These are phyloP conservation scores for Colletotrichum sp. DNA, from an alignment of 2,329 filamentous ascomycete species.

Conservation along the genomic window DNA sequence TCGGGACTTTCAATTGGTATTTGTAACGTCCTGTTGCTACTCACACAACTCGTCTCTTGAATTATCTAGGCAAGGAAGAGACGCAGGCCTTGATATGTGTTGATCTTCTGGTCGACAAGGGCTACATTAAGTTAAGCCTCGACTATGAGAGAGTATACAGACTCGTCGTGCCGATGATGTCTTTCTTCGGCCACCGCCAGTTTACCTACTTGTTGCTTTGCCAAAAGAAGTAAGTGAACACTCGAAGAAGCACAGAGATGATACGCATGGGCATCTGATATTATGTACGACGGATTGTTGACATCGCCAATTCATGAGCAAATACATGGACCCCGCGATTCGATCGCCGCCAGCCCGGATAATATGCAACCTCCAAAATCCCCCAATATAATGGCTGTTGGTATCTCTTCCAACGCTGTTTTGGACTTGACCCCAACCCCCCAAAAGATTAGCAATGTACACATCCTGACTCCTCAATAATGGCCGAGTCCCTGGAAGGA, in stretches of 20 bases:
- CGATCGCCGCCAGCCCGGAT: not conserved
- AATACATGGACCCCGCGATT: not conserved
- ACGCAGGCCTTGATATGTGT: not conserved
- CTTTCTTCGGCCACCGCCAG: too few relatives aligned
- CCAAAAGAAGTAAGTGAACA: rapidly evolving
- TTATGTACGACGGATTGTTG: not conserved
- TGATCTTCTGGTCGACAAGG: not conserved
- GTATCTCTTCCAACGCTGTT: not conserved
- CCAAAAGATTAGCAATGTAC: not conserved
- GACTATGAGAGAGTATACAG: not conserved
- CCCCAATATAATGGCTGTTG: not conserved
- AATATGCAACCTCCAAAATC: conserved; percentile 2
- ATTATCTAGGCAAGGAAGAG: not conserved
- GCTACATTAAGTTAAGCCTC: not conserved
- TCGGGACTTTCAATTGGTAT: rapidly evolving
- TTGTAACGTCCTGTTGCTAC: rapidly evolving
- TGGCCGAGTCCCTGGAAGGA: not conserved
- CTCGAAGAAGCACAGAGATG: not conserved
- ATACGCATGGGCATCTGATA: not conserved
- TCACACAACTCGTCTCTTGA: not conserved
- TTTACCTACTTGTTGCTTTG: rapidly evolving
- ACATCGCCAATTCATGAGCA: not conserved
- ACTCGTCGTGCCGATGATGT: not conserved
- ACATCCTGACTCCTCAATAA: not conserved
- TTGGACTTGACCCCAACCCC: not conserved